Conservation (phyloP, 805 yeast species). For the Starmera quercuum region DNA sequence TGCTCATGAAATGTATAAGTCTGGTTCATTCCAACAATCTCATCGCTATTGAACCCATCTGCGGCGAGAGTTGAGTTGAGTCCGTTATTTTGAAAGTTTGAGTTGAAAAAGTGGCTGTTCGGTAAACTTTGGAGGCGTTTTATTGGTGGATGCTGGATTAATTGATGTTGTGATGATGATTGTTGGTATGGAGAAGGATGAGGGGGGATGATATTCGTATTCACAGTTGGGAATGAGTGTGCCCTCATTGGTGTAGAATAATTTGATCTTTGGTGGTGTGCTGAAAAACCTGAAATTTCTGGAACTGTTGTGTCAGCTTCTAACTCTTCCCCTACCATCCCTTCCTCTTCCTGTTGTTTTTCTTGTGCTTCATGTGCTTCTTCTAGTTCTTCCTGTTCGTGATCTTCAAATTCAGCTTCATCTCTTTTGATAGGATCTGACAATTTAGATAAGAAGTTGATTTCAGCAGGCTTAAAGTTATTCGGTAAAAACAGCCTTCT, state of each 20-base stretch:
- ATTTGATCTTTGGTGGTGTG: background rate
- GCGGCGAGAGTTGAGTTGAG: background rate
- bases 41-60: constrained; percentile 1
- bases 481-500: constrained; percentile 22
- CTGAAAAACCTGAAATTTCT: background rate
- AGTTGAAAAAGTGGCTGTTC: background rate
- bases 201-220: background rate
- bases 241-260: no score
- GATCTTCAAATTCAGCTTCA: background rate
- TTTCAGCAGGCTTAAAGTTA: constrained; percentile 2
- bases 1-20: background rate
- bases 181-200: background rate
- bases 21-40: background rate
- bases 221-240: background rate
- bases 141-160: background rate
- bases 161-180: background rate
- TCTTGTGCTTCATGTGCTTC: background rate
- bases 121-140: background rate
- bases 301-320: background rate
- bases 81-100: background rate
- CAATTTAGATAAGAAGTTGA: constrained; percentile 10
- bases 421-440: constrained; percentile 10
- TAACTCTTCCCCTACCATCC: background rate
- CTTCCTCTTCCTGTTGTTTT: no score
- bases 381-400: background rate